These are phyloP conservation scores for Plicaturopsis crispa DNA, from an alignment of 768 basidiomycete species.

Conservation along the genomic window DNA sequence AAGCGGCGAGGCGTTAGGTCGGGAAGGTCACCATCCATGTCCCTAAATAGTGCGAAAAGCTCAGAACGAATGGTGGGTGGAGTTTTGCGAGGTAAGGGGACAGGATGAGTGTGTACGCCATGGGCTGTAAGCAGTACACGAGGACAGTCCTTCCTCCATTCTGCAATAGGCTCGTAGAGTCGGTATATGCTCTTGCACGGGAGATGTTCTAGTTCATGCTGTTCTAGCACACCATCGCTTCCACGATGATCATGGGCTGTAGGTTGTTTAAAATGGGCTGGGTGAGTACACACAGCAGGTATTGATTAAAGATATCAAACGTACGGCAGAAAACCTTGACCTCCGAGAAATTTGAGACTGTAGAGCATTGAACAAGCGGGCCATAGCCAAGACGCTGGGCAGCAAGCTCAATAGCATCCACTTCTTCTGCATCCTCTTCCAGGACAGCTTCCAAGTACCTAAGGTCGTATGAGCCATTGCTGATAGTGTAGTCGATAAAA, in stretches of 20 bases:
- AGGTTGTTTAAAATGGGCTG: background rate
- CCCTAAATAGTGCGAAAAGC: constrained; percentile 5
- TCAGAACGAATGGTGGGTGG: constrained; percentile 6
- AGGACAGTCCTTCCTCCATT: constrained; percentile 10
- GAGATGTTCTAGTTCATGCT: constrained; percentile 5
- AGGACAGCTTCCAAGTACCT: constrained; percentile 16
- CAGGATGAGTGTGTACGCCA: constrained; percentile 15
- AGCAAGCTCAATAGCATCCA: constrained; percentile 13
- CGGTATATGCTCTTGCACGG: constrained; percentile 5
- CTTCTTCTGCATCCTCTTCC: constrained; percentile 11
- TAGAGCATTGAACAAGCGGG: constrained; percentile 9
- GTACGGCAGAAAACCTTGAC: constrained; percentile 12
- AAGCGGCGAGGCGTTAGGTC: constrained; percentile 14
- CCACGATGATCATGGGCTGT: constrained; percentile 11
- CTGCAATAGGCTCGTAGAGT: constrained; percentile 9
- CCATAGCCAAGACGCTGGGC: constrained; percentile 10
- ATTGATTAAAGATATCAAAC: constrained; percentile 4
- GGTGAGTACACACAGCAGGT: background rate
- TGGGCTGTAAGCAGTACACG: constrained; percentile 8
- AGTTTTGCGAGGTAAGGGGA: constrained; percentile 13
- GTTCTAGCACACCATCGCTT: constrained; percentile 1
- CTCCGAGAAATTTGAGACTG: constrained; percentile 11
- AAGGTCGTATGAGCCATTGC: constrained; percentile 12
- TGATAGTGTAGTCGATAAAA: constrained; percentile 2
- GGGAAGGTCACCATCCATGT: constrained; percentile 9